phyloP scores from a whole-genome alignment of 306 rosid species.

The Quercus aquifolioides region DNA sequence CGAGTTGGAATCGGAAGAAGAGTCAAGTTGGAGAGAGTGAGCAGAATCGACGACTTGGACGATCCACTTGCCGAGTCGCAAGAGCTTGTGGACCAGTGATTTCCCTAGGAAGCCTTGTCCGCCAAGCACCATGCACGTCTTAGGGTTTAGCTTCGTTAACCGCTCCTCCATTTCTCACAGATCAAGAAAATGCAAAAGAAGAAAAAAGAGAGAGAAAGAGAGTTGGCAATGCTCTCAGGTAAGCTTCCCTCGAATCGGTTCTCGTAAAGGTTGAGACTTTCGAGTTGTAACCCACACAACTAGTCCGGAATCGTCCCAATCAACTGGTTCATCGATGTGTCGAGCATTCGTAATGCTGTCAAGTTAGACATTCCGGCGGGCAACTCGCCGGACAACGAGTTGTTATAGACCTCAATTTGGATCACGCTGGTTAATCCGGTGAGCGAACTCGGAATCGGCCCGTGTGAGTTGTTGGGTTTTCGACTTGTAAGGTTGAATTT shows the following conservation, averaged over 20 bases:
- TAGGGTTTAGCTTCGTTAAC: no score
- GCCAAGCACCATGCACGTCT: no score
- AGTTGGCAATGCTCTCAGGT: conserved; percentile 60
- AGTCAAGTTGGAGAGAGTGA: no score
- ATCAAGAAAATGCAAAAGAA: no score
- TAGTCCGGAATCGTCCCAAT: conserved; percentile 62
- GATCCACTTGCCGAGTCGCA: no score
- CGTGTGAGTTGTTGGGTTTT: conserved; percentile 39
- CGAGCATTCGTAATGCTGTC: conserved; percentile 53
- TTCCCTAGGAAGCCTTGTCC: no score
- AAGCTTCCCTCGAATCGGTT: conserved; percentile 57
- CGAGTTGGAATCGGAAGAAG: no score
- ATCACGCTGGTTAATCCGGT: conserved; percentile 36
- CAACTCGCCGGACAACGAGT: conserved; percentile 62
- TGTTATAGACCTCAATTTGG: conserved; percentile 81
- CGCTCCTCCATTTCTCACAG: no score
- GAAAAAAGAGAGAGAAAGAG: conserved; percentile 11
- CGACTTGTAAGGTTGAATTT: no score
- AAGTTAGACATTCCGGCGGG: conserved; percentile 64
- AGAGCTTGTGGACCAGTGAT: no score
- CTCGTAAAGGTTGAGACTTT: conserved; percentile 75
- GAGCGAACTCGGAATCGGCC: conserved; percentile 54
- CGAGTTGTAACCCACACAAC: conserved; percentile 54
- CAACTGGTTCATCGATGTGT: conserved; percentile 67
- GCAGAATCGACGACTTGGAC: no score